These are phyloP conservation scores for Phytophthora melonis DNA, from an alignment of 352 stramenopile species.

Conservation along the genomic window DNA sequence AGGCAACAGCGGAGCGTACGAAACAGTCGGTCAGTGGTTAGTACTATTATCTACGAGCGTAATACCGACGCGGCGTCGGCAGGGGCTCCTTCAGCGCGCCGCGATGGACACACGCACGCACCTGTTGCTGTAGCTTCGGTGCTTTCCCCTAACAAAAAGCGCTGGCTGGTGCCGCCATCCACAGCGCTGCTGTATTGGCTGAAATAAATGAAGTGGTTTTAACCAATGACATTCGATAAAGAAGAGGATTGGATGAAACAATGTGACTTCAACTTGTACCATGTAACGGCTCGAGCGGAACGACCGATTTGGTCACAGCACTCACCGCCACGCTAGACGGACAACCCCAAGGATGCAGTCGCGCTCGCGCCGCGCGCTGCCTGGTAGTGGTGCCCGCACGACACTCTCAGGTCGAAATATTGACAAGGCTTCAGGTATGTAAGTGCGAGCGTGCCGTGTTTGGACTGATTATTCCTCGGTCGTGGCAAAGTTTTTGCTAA, in stretches of 20 bases:
- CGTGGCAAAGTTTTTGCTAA: neutral
- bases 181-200: neutral
- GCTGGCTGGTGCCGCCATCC: slow-evolving; percentile 24
- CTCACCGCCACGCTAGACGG: neutral
- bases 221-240: slow-evolving; percentile 14
- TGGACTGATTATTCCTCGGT: neutral
- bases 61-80: no score
- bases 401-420: neutral
- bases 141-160: slow-evolving; percentile 35
- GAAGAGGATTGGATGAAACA: slow-evolving; percentile 28
- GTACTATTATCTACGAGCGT: neutral
- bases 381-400: neutral
- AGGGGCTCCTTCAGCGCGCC: neutral
- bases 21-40: neutral
- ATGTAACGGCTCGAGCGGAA: slow-evolving; percentile 27
- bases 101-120: neutral
- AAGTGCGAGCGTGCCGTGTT: neutral
- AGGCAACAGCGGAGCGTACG: neutral
- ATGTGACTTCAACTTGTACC: slow-evolving; percentile 35
- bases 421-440: neutral
- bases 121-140: slow-evolving; percentile 9
- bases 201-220: slow-evolving; percentile 19
- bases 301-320: slow-evolving; percentile 13
- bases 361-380: neutral
- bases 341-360: slow-evolving; percentile 16